Base-by-base conservation (phyloP, 257 asterid species). In the Jaltomata sinuosa region DNA sequence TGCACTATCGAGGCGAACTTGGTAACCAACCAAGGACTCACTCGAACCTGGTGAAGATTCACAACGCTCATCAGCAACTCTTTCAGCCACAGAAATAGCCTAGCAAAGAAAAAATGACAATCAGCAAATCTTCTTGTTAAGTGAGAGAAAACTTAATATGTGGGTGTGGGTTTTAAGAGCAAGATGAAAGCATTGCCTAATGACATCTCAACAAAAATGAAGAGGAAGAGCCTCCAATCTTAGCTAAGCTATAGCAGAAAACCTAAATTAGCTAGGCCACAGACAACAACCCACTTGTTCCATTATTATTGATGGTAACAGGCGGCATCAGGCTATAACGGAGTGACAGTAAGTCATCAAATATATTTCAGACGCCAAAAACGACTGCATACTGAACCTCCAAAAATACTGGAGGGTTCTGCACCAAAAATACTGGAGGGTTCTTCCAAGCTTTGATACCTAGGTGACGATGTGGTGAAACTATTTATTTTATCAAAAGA, bases 1-100 rank as follows among this genome's bases (percentile, higher is more conserved):
- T 83, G 99, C 98, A 87, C 92, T 96, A 88, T 96, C 98, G 64
- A 96, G 97, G 84, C 99, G 99, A 83, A 96, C 98, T 86, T 96
- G 98, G 91, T 96, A 96, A 88, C 99, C 99, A 87, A 96, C 98
- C 93, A 94, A 89, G 77, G 98, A 93, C 90, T 90, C 93, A 72
- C 89, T 86, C 65, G 97, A 93, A 89, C 99, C 99, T 59, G 98
- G 99, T 87, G 89, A 93, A 69, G 98, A 90, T 87, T 96, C 99
- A 87, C 93, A 91, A 21, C 98, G 98, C 93, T 96, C 99, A 69
- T 93, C 94, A 45, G 98, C 96, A 91, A 96, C 99, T 90, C 99
- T 90, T 89, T 94, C 98, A 88, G 98, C 98, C 87, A 96, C 98
- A 86, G 99, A 96, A 87, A 92, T 64, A 67, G 99, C 99, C 99